Evolutionary conservation across 1,284 basidiomycete species (phyloP).

Genomic region (Trichosporon sp.): DNA sequence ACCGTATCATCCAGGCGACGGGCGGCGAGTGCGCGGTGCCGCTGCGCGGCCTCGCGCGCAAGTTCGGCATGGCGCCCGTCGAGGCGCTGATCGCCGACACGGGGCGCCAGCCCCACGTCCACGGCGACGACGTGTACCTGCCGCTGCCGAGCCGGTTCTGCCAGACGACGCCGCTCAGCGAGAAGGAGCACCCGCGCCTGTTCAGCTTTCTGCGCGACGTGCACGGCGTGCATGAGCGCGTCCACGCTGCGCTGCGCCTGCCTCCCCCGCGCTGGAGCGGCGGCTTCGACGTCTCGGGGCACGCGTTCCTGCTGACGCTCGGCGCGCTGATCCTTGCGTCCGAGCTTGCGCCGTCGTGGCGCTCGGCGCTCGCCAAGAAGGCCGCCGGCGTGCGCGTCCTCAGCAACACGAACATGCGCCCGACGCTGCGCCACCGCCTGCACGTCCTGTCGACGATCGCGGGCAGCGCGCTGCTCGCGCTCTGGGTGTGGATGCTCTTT

Average conservation of each 20-base stretch:
- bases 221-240: constrained; percentile 7
- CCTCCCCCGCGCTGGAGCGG: constrained; percentile 56
- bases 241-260: constrained; percentile 13
- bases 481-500: constrained; percentile 71
- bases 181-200: constrained; percentile 61
- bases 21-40: constrained; percentile 75
- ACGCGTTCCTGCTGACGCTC: constrained; percentile 86
- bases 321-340: constrained; percentile 73
- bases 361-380: not conserved
- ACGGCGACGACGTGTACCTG: constrained; percentile 20
- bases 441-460: constrained; percentile 21
- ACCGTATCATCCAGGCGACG: constrained; percentile 66
- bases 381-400: not conserved
- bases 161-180: constrained; percentile 56
- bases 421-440: not conserved
- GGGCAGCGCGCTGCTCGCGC: constrained; percentile 53
- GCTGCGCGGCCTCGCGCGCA: constrained; percentile 35
- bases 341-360: constrained; percentile 57
- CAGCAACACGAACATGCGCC: not conserved
- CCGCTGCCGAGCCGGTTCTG: constrained; percentile 55
- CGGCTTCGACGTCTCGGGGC: constrained; percentile 92
- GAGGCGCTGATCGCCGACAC: constrained; percentile 17
- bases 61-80: constrained; percentile 44
- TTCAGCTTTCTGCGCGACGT: constrained; percentile 53
- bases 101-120: constrained; percentile 10